A percentile compares a stretch with the other conserved stretches of the same genome.
phyloP scores from a whole-genome alignment of 1,284 basidiomycete species.

The Leccinum cinnamomeum region DNA sequence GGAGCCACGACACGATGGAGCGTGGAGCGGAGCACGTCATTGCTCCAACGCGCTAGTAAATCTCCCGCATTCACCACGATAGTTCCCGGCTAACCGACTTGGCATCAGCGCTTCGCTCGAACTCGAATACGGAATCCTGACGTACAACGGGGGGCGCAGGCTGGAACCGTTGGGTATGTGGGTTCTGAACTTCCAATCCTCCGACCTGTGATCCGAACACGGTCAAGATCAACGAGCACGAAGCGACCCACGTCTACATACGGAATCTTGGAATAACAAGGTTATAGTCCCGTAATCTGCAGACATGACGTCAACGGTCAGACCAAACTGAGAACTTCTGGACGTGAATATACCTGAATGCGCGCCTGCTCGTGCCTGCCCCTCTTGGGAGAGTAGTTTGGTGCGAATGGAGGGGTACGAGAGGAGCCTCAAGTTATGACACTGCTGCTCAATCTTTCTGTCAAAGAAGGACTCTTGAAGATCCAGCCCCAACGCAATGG shows the following conservation, averaged over 20 bases:
- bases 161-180: constrained; percentile 67
- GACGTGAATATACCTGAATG: constrained; percentile 57
- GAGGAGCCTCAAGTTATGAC: constrained; percentile 73
- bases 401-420: constrained; percentile 73
- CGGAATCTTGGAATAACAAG: constrained; percentile 80
- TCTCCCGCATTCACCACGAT: constrained; percentile 86
- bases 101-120: constrained; percentile 9
- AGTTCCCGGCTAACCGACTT: constrained; percentile 58
- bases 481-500: constrained; percentile 76
- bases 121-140: neutral
- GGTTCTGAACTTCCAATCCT: constrained; percentile 81
- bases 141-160: constrained; percentile 76
- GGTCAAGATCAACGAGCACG: constrained; percentile 1
- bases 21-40: constrained; percentile 76
- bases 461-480: constrained; percentile 76
- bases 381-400: constrained; percentile 56
- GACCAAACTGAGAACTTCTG: neutral
- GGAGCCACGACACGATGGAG: constrained; percentile 83
- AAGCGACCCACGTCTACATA: constrained; percentile 31
- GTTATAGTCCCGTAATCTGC: constrained; percentile 83
- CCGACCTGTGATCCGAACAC: constrained; percentile 52
- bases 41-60: constrained; percentile 81
- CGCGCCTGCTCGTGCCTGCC: constrained; percentile 76
- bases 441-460: constrained; percentile 68
- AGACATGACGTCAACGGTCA: constrained; percentile 5